These are phyloP conservation scores for Penicillium fimorum DNA, from an alignment of 495 filamentous ascomycete species.

Conservation along the genomic window DNA sequence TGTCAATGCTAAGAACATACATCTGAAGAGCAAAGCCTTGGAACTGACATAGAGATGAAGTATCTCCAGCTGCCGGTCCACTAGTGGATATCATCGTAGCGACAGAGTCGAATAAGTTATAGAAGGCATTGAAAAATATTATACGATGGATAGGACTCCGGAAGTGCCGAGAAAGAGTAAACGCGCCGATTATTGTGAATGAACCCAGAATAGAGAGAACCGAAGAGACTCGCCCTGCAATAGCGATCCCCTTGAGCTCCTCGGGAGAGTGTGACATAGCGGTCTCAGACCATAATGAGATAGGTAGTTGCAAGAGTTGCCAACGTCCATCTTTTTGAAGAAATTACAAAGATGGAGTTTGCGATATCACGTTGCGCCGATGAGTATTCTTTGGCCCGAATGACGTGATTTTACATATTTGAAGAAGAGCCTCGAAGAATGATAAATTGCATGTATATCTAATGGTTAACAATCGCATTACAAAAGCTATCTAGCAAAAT, in stretches of 20 bases:
- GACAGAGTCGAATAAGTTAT: constrained; percentile 45
- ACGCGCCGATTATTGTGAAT: constrained; percentile 40
- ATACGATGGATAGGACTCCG: constrained; percentile 49
- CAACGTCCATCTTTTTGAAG: neutral
- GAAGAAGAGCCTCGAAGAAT: neutral
- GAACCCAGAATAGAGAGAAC: constrained; percentile 39
- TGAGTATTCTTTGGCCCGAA: constrained; percentile 16
- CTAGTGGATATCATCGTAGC: constrained; percentile 47
- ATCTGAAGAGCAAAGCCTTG: constrained; percentile 50
- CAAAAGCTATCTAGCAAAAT: neutral
- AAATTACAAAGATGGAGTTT: neutral
- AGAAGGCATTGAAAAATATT: constrained; percentile 49
- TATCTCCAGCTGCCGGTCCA: constrained; percentile 37
- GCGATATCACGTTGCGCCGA: constrained; percentile 6
- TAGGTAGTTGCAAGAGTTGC: neutral
- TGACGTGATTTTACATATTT: constrained; percentile 19
- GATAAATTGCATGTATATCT: neutral
- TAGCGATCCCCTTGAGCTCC: constrained; percentile 29
- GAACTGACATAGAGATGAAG: constrained; percentile 44
- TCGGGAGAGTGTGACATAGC: constrained; percentile 33
- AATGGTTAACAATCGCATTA: neutral
- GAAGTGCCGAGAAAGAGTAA: constrained; percentile 38
- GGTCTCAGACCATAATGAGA: constrained; percentile 1
- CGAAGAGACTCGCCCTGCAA: constrained; percentile 40
- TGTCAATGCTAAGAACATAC: constrained; percentile 23